Percentiles rank a stretch among this genome's conserved stretches.
phyloP scores from a whole-genome alignment of 2,329 filamentous ascomycete species.

The Metarhizium humberi region DNA sequence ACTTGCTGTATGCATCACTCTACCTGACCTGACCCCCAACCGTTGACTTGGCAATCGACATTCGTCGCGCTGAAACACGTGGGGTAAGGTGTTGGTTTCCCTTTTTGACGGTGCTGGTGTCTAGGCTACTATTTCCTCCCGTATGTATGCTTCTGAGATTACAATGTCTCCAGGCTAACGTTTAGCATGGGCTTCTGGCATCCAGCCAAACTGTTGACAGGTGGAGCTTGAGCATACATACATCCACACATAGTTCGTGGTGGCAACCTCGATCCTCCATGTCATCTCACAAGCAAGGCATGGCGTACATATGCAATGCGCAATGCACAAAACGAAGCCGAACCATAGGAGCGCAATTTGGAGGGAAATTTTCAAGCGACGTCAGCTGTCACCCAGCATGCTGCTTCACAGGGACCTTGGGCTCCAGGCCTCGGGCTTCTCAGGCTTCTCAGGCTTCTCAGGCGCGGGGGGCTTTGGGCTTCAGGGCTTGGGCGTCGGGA shows the following conservation, averaged over 20 bases:
- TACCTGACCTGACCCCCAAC: neutral
- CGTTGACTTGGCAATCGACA: slow-evolving; percentile 16
- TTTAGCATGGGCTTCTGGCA: neutral
- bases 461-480: neutral
- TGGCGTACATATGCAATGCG: neutral
- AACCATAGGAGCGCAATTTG: neutral
- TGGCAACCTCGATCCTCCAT: neutral
- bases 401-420: neutral
- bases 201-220: neutral
- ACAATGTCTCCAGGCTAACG: neutral
- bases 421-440: neutral
- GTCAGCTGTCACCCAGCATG: neutral
- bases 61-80: slow-evolving; percentile 14
- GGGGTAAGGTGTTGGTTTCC: slow-evolving; percentile 1
- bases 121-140: neutral
- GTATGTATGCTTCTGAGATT: neutral
- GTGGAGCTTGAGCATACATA: neutral
- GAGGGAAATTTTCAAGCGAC: neutral
- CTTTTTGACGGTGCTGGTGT: neutral
- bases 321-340: neutral
- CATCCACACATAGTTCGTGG: neutral
- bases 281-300: neutral
- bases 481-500: neutral
- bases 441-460: neutral
- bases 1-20: neutral